Base-by-base conservation (phyloP, 495 filamentous ascomycete species). In the Parathielavia hyrcaniae region DNA sequence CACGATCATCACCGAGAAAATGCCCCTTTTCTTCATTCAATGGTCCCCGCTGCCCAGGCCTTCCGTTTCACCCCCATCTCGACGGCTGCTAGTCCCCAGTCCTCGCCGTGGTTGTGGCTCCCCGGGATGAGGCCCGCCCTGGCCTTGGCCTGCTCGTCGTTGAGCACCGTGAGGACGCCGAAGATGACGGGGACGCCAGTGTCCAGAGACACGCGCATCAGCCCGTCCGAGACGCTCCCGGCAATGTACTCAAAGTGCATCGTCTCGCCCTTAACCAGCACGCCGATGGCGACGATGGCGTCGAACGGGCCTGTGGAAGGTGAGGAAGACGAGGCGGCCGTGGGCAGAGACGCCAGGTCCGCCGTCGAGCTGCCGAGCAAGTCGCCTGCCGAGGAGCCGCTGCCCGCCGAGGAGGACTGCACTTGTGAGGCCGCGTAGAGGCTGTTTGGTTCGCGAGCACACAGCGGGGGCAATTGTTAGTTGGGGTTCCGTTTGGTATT, bases 221-320 rank as follows among this genome's bases (percentile, higher is more conserved):
- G 77, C 11, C 90, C 93, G 41, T 93, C 87, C 19, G 83, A 87
- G 20, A 92, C 89, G 39, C 88, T 85, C 59, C 95, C 91, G n/a
- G 91, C 79, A 58, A 97, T 97, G 70, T 97, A 96, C 72, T 98
- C 91, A 64, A 97, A 97, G 70, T 98, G 93, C 88, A 95, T 96
- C 17, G 93, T 98, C 68, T 95, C 88, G 62, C 93, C 93, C 76
- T 98, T 98, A 71, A 98, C 96, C 30, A 98, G 81, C 41, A 95
- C 91, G 48, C 93, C 93, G 62, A 98, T 91, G 55, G 93, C 91
- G 58, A 98, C 89, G 49, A 97, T 82, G 39, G 95, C 91, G 68
- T 97, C 90, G 69, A 97, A 97, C 10, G 89, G 84, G 17, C 79
- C 77, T 53, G 74, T 78, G 0, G 73, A 61, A 10, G 26, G 26